Conservation (phyloP, 495 filamentous ascomycete species). For the Lasiosphaeris hirsuta region DNA sequence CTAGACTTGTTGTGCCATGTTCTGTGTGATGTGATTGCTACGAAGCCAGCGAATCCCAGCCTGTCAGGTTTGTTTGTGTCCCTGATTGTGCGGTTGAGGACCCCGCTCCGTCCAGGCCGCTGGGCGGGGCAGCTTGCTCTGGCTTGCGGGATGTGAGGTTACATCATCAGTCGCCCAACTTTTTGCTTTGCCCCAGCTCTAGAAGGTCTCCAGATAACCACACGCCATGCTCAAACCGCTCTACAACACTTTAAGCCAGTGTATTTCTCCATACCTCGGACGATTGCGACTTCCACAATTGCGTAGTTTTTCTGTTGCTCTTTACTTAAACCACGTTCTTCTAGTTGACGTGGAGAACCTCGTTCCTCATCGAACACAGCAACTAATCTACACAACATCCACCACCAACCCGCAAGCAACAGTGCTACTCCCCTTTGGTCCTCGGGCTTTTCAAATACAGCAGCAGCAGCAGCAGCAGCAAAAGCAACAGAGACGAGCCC, state of each 20-base stretch:
- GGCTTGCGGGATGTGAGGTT: conserved; percentile 5
- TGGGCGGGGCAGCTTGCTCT: not conserved
- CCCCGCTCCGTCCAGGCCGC: not conserved
- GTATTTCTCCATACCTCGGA: not conserved
- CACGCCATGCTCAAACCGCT: not conserved
- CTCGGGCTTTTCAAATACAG: not conserved
- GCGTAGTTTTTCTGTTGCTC: too few species aligned
- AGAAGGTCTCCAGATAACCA: not conserved
- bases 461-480: not conserved
- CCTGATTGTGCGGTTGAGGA: not conserved
- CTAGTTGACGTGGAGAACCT: too few species aligned
- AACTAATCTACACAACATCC: not conserved
- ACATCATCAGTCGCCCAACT: conserved; percentile 15
- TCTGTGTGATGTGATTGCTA: not conserved
- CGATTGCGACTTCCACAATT: not conserved
- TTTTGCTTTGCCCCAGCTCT: not conserved
- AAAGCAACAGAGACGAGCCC: not conserved
- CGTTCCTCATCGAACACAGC: not conserved
- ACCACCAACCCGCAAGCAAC: not conserved
- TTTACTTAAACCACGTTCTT: too few species aligned
- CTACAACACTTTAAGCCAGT: not conserved
- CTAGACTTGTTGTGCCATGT: conserved; percentile 7
- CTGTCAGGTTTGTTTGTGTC: too few species aligned
- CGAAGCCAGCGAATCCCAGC: not conserved
- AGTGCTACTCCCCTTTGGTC: not conserved